Conservation (phyloP, 345 rosid species). For the Citrus australasica region DNA sequence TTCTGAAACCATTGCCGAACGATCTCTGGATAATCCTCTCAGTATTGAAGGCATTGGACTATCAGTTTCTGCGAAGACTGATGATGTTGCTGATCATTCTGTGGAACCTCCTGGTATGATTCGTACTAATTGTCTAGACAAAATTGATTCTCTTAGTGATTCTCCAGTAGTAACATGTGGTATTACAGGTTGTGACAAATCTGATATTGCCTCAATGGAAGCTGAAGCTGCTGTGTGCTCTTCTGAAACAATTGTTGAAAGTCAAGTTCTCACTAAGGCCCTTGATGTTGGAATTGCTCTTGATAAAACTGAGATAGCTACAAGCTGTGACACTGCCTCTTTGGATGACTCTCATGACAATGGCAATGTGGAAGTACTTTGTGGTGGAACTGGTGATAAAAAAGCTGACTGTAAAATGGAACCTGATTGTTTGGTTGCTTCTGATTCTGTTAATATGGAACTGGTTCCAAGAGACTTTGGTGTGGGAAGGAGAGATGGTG, state of each 20-base stretch:
- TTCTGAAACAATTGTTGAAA: conserved; percentile 12
- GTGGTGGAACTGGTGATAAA: conserved; percentile 8
- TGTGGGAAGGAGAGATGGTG: neutral
- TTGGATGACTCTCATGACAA: conserved; percentile 10
- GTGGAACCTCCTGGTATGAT: neutral
- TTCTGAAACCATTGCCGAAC: neutral
- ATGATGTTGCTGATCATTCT: neutral
- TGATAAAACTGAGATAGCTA: conserved; percentile 6
- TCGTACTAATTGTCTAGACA: too few relatives aligned
- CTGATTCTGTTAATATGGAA: neutral
- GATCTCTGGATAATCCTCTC: neutral
- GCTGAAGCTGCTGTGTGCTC: conserved; percentile 2
- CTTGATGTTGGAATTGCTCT: conserved; percentile 13
- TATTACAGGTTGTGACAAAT: neutral
- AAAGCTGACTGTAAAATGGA: conserved; percentile 5
- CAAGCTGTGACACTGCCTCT: neutral
- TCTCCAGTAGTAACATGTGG: neutral
- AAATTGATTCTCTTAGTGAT: neutral
- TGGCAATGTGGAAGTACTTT: conserved; percentile 9
- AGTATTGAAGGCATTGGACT: neutral
- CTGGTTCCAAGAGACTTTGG: neutral
- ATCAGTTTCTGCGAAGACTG: neutral
- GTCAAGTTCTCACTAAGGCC: neutral
- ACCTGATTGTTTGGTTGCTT: neutral
- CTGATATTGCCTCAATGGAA: neutral